Base-by-base conservation (phyloP, 371 early-diverging fungal species). In the Fennellomyces sp. region DNA sequence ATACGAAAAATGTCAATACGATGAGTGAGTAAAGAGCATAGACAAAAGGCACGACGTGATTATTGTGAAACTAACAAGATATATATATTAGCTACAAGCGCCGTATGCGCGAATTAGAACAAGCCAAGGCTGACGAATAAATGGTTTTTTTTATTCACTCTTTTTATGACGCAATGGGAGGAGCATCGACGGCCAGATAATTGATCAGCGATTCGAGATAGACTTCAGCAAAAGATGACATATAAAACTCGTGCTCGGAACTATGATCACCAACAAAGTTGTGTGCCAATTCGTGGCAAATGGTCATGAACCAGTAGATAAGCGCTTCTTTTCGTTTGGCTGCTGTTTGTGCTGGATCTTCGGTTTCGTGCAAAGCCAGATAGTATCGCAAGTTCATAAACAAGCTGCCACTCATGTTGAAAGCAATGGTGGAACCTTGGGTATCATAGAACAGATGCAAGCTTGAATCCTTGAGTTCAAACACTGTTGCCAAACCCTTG, bases 1-100 rank as follows among this genome's bases (percentile, higher is more conserved):
- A 28, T 96, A 94, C 76, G 92, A 92, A 75, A 94, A 95, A 75
- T 97, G 97, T 73, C 94, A 95, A 87, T 95, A 95, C 73, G 94
- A 95, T 64, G 97, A 97, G 94, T 93, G 77, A 5, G 15, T 50
- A 21, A 3, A 31, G n/a, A 28, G n/a, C 10, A 36, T 11, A 36
- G 36, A 36, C 10, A 36, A 36, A n/a, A 36, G 36, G n/a, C 11
- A 36, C 11, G n/a, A n/a, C n/a, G 10, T 6, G 12, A 29, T 13
- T 6, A 42, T 19, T 33, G 12, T 23, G 17, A 19, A 36, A 17
- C 21, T 21, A 6, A n/a, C 30, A 13, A 48, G 12, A 8, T 5
- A 31, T 19, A 10, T 26, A 31, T 28, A 5, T 38, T 49, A 64
- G 64, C 29, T 64, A 56, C 59, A 64, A 64, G 59, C 58, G 59